phyloP scores from a whole-genome alignment of 2,329 filamentous ascomycete species.

The Colletotrichum abscissum region DNA sequence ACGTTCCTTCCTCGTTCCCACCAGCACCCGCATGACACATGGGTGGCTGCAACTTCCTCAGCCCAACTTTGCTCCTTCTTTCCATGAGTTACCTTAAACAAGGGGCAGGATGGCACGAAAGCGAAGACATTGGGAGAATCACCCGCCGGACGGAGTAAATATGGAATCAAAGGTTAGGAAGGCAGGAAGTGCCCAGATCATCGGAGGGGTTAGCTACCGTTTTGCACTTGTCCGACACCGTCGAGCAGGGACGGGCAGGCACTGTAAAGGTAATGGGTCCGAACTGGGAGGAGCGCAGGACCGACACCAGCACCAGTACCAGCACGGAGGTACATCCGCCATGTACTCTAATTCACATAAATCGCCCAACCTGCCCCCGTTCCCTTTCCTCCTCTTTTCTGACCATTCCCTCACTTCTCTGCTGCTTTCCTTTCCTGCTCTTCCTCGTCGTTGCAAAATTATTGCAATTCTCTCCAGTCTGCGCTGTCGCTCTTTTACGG shows the following conservation, averaged over 20 bases:
- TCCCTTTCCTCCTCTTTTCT: conserved; percentile 21
- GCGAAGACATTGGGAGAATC: not conserved
- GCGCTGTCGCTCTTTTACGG: conserved; percentile 2
- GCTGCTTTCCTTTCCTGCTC: conserved; percentile 20
- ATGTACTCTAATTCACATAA: conserved; percentile 34
- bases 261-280: conserved; percentile 21
- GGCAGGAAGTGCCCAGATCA: not conserved
- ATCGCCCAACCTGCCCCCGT: conserved; percentile 32
- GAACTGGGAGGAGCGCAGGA: not conserved
- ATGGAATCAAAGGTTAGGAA: not conserved
- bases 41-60: not conserved
- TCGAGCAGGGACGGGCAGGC: conserved; percentile 2
- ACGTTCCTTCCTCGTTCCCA: not conserved
- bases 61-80: not conserved
- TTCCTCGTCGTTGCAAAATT: conserved; percentile 3
- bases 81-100: not conserved
- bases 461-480: not conserved
- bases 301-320: not conserved
- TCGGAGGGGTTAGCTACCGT: conserved; percentile 7
- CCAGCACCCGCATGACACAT: not conserved
- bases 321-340: conserved; percentile 2
- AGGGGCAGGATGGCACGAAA: not conserved
- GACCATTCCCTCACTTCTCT: conserved; percentile 26
- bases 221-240: not conserved
- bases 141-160: too few species aligned